Evolutionary conservation across 2,329 filamentous ascomycete genomes (phyloP), one percentile per base, ranked within the genome.

Genomic region (Exophiala dermatitidis): DNA sequence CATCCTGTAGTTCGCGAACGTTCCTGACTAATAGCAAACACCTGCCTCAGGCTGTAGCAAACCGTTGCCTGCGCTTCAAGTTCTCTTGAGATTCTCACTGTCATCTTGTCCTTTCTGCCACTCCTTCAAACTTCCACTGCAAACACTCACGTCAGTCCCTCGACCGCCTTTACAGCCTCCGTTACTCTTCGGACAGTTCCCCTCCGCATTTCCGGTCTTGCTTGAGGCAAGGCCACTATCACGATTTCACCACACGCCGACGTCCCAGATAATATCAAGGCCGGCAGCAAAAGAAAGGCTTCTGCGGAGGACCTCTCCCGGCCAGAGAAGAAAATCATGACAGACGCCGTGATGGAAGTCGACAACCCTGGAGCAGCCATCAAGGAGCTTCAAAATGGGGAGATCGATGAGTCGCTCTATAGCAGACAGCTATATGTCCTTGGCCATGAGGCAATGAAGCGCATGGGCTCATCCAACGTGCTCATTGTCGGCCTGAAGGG

Each of bases 391-490:
- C 82, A 82, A 65, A 74, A 79, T 63, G 80, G 79, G 62, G 81
- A 84, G 63, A 85, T 85, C 63, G 81, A 85, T 63, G 81, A 85
- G 69, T 83, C 80, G 38, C 71, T 85, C 51, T 85, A 85, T 72
- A 84, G 81, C 68, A 73, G 81, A 62, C 81, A 85, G 72, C 77
- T 85, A 67, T 86, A 86, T 64, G 83, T 86, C 52, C 79, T 86
- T 52, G 83, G 93, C 52, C 83, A 86, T 67, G 83, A 86, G 70
- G 83, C 93, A 62, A 98, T 98, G 93, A 97, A 95, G 79, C 90
- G 93, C 66, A 98, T 98, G 93, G 83, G 90, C 66, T 88, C 90
- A 58, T 97, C 93, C 51, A 94, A 97, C 68, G 82, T 98, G 56
- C 86, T 98, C 49, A 79, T 98, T 52, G 86, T 91, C 58, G 93